Evolutionary conservation across 495 filamentous ascomycete genomes (phyloP), one percentile per base, ranked within the genome.

Genomic region (Cercophora newfieldiana): DNA sequence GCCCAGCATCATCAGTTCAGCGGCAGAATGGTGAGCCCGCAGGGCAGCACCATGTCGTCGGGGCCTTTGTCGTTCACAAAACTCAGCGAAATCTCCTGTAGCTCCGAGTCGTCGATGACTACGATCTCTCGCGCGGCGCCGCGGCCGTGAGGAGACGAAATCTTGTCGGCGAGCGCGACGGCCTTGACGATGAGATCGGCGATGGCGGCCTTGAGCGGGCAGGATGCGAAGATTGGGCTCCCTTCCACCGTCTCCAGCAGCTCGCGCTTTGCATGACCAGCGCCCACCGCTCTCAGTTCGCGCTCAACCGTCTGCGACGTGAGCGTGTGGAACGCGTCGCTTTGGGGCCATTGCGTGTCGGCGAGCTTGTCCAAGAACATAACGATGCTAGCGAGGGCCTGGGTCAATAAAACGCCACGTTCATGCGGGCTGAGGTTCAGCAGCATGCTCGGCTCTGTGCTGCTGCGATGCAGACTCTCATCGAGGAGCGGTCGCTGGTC

Each of bases 361-460:
- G 73, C 73, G 1, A 75, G 67, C 33, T 64, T 71, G 66, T 73
- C 67, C 22, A 73, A 28, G 66, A 73, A 75, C 31, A 75, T 59
- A 7, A 73, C 50, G 16, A 71, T 47, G 14, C 28, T 63, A 7
- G 69, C 61, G 14, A 75, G 66, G 18, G 65, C 65, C 30, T 75
- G 73, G 8, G 66, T 55, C 0, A 75, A 59, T 37, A 75, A 49
- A 16, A 75, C 73, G 8, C 69, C 73, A 56, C 73, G 73, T 30
- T 75, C 73, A 64, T 75, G 73, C 47, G 73, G 73, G 58, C 66
- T 68, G 31, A 75, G 71, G 7, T 37, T 47, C 24, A 66, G 48
- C 22, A 73, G 55, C 54, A 73, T 65, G 57, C 60, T 25, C 0
- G 59, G 37, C 18, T 74, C 72, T 31, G 70, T 72, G 29, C 59